Conservation (phyloP, 129 eudicot genomes). For the Pseudognaphalium luteoalbum region DNA sequence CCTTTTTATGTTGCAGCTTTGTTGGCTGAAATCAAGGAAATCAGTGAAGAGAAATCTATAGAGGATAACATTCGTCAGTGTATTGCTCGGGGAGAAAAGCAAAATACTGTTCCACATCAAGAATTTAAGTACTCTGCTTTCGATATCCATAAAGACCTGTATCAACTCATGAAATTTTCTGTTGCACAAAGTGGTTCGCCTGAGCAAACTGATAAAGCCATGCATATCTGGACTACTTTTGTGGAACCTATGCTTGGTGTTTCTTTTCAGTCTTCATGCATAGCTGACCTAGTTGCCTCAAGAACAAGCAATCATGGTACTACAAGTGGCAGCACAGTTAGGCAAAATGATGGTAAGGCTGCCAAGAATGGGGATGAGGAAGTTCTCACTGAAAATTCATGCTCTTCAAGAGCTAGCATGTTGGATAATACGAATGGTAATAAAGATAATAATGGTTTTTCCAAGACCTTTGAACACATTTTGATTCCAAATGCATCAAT, state of each 20-base stretch:
- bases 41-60: constrained; percentile 56
- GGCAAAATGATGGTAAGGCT: constrained; percentile 11
- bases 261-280: constrained; percentile 54
- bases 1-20: constrained; percentile 52
- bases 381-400: constrained; percentile 29
- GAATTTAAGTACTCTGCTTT: constrained; percentile 76
- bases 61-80: constrained; percentile 72
- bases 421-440: constrained; percentile 39
- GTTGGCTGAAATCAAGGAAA: constrained; percentile 87
- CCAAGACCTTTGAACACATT: constrained; percentile 28
- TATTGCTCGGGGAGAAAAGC: constrained; percentile 66
- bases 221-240: constrained; percentile 85
- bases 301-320: constrained; percentile 41
- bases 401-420: constrained; percentile 38
- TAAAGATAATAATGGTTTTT: constrained; percentile 46
- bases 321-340: constrained; percentile 23
- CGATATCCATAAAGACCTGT: constrained; percentile 79
- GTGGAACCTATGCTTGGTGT: constrained; percentile 84
- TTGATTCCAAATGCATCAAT: constrained; percentile 17
- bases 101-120: constrained; percentile 59
- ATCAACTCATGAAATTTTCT: constrained; percentile 74
- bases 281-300: constrained; percentile 53
- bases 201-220: constrained; percentile 69
- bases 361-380: constrained; percentile 31
- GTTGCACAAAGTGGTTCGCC: constrained; percentile 72